Percentiles rank a stretch among this genome's conserved stretches.
Evolutionary conservation across 345 rosid genomes (phyloP).

Genomic region (Populus davidiana): DNA sequence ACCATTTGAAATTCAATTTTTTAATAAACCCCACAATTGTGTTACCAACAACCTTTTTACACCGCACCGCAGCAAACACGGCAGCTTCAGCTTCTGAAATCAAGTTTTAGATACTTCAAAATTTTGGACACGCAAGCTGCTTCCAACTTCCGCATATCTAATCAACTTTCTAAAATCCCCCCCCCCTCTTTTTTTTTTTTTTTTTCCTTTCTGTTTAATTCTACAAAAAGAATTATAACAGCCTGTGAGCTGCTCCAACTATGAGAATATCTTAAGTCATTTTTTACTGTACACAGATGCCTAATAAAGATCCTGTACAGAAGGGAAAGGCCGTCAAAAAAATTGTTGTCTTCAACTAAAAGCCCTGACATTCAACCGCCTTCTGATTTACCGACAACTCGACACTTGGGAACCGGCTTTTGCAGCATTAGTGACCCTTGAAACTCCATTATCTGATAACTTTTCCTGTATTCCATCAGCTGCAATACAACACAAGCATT

Average conservation of each 20-base stretch:
- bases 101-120: not conserved
- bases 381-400: constrained; percentile 24
- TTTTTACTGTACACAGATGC: not conserved
- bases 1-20: too few species aligned
- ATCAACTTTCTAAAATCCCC: not conserved
- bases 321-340: not conserved
- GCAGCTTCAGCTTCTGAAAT: not conserved
- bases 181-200: not conserved
- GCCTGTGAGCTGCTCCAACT: not conserved
- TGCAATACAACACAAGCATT: constrained; percentile 16
- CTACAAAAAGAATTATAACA: constrained; percentile 16
- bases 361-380: constrained; percentile 6
- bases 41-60: too few species aligned
- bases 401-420: constrained; percentile 53
- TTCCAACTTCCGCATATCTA: not conserved
- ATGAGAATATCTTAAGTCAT: not conserved
- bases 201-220: not conserved
- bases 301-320: not conserved
- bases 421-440: constrained; percentile 81
- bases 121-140: not conserved
- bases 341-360: not conserved
- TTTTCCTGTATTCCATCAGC: constrained; percentile 46
- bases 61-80: too few species aligned
- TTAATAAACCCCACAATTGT: too few species aligned
- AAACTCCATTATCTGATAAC: constrained; percentile 70